Conservation (phyloP, 1,139 yeast species). For the Kodamaea anthophila region DNA sequence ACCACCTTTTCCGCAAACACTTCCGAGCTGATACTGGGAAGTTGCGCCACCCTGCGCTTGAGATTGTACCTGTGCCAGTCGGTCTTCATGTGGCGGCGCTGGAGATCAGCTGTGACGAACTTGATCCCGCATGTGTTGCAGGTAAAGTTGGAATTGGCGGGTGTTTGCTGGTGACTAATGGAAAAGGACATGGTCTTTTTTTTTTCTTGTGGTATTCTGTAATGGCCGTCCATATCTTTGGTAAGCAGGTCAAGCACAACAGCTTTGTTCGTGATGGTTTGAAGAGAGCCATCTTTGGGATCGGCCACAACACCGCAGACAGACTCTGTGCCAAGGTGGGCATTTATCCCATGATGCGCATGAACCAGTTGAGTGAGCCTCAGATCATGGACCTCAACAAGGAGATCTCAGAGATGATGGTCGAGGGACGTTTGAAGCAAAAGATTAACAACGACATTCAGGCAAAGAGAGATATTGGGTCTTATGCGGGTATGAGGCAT, state of each 20-base stretch:
- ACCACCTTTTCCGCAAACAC: slow-evolving; percentile 72
- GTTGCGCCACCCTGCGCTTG: slow-evolving; percentile 82
- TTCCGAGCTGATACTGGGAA: slow-evolving; percentile 76
- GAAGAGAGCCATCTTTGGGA: slow-evolving; percentile 77
- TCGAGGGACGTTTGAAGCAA: slow-evolving; percentile 81
- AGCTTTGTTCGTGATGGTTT: slow-evolving; percentile 51
- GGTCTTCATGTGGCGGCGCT: slow-evolving; percentile 88
- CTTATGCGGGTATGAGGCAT: slow-evolving; percentile 87
- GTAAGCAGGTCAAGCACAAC: slow-evolving; percentile 60
- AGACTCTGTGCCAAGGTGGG: slow-evolving; percentile 82
- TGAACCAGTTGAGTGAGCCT: slow-evolving; percentile 87
- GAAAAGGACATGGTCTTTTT: slow-evolving; percentile 15
- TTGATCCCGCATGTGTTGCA: slow-evolving; percentile 85
- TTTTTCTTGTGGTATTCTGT: slow-evolving; percentile 1
- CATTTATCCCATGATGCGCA: slow-evolving; percentile 86
- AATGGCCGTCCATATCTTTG: slow-evolving; percentile 75
- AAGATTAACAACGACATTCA: slow-evolving; percentile 74
- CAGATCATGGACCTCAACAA: slow-evolving; percentile 82
- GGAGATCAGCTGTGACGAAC: slow-evolving; percentile 72
- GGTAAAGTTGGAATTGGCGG: slow-evolving; percentile 45
- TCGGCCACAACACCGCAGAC: slow-evolving; percentile 72
- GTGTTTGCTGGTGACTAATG: slow-evolving; percentile 31
- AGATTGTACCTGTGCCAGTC: slow-evolving; percentile 95
- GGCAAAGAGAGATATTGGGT: slow-evolving; percentile 75
- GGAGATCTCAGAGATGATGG: slow-evolving; percentile 74